phyloP scores from a whole-genome alignment of 129 eudicot species.

The Calendula officinalis region DNA sequence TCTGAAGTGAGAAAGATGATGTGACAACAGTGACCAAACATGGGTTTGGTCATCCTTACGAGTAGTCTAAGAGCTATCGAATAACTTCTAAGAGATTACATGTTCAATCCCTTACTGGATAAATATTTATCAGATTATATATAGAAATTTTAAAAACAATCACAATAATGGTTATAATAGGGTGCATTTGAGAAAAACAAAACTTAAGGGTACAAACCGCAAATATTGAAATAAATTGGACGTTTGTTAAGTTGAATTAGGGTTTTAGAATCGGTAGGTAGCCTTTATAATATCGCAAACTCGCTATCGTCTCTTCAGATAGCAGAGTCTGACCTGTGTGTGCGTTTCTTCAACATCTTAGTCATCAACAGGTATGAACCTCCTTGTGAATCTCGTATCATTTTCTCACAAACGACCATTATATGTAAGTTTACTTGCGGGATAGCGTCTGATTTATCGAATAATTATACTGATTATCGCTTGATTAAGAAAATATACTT shows the following conservation, averaged over 20 bases:
- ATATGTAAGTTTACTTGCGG: not conserved
- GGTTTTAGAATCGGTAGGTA: slow-evolving; percentile 24
- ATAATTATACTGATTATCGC: not conserved
- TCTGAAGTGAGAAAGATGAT: too few relatives aligned
- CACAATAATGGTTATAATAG: too few relatives aligned
- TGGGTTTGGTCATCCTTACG: too few relatives aligned
- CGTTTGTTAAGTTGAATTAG: not conserved
- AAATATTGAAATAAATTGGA: not conserved
- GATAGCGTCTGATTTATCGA: not conserved
- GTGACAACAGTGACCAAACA: too few relatives aligned
- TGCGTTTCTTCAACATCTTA: not conserved
- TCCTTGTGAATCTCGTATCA: not conserved
- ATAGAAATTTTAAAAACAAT: too few relatives aligned
- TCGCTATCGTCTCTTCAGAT: not conserved
- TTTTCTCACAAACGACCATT: not conserved
- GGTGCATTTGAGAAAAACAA: not conserved
- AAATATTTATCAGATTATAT: too few relatives aligned
- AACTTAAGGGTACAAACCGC: not conserved
- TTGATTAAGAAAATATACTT: not conserved
- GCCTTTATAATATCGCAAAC: slow-evolving; percentile 30
- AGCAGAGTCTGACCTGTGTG: not conserved
- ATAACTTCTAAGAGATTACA: too few relatives aligned
- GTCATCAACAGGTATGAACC: slow-evolving; percentile 13
- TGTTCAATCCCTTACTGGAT: too few relatives aligned
- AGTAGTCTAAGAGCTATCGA: too few relatives aligned